Conservation (phyloP, 1,284 basidiomycete genomes). For the Naganishia sp. region DNA sequence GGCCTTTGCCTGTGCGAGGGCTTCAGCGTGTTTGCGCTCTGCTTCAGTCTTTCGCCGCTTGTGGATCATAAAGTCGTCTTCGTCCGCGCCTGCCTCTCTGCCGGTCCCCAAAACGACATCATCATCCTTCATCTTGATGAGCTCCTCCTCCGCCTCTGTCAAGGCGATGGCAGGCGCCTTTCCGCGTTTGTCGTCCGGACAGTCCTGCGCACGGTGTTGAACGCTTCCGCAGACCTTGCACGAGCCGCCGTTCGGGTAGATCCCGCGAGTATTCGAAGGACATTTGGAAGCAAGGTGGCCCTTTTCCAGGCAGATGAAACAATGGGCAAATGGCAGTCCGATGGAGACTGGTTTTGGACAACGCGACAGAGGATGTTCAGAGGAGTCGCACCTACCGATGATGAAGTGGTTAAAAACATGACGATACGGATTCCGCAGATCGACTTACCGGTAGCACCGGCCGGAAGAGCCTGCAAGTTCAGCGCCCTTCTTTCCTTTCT, state of each 20-base stretch:
- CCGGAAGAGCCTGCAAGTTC: conserved; percentile 57
- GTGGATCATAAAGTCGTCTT: conserved; percentile 86
- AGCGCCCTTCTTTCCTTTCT: conserved; percentile 47
- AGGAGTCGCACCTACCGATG: conserved; percentile 72
- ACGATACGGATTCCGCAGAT: not conserved
- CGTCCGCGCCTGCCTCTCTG: conserved; percentile 69
- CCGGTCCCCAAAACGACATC: conserved; percentile 40
- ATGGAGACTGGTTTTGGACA: conserved; percentile 64
- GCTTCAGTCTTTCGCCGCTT: conserved; percentile 65
- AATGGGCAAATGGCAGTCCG: conserved; percentile 83
- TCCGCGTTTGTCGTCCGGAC: conserved; percentile 58
- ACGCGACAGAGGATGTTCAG: conserved; percentile 71
- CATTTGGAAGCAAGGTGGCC: conserved; percentile 82
- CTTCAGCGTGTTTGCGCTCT: conserved; percentile 57
- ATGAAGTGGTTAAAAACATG: conserved; percentile 30
- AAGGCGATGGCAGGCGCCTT: conserved; percentile 6
- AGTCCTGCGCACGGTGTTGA: conserved; percentile 82
- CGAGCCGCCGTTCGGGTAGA: conserved; percentile 86
- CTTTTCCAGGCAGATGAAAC: conserved; percentile 79
- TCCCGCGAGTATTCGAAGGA: conserved; percentile 76
- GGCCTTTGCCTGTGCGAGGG: conserved; percentile 12
- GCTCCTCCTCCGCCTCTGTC: conserved; percentile 41
- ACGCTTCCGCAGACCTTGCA: conserved; percentile 86
- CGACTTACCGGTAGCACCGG: conserved; percentile 76
- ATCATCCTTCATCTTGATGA: conserved; percentile 58